Conservation (phyloP, 2,329 filamentous ascomycete genomes). For the Aspergillus sp. region DNA sequence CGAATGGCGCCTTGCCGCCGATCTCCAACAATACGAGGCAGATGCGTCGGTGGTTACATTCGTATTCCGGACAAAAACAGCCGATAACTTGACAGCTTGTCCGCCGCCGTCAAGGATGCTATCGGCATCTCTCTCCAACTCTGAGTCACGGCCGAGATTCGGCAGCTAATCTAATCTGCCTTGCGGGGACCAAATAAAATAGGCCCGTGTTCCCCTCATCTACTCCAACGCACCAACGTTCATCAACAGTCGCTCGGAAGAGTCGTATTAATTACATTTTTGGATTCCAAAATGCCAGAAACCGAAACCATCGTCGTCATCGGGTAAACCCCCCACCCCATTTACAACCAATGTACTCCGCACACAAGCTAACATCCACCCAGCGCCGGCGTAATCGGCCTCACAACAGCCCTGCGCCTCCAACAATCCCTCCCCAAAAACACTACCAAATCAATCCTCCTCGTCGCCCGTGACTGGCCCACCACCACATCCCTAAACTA, state of each 20-base stretch:
- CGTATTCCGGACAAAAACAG: background rate
- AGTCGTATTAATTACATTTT: background rate
- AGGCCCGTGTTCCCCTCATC: background rate
- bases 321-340: slow-evolving; percentile 31
- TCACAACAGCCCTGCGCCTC: slow-evolving; percentile 42
- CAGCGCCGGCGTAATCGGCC: slow-evolving; percentile 48
- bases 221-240: background rate
- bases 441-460: slow-evolving; percentile 37
- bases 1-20: background rate
- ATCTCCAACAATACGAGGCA: background rate
- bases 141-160: slow-evolving; percentile 4
- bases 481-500: slow-evolving; percentile 48
- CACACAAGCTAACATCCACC: slow-evolving; percentile 15
- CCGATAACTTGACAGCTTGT: too few species aligned
- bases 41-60: background rate
- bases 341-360: background rate
- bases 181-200: slow-evolving; percentile 1
- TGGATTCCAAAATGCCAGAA: slow-evolving; percentile 24
- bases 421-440: slow-evolving; percentile 32
- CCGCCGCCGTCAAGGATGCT: background rate
- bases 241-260: background rate
- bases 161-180: background rate
- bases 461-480: slow-evolving; percentile 49
- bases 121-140: slow-evolving; percentile 8
- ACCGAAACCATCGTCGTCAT: slow-evolving; percentile 43